These are phyloP conservation scores for Fusarium drepaniforme DNA, from an alignment of 2,329 filamentous ascomycete genomes.

Conservation along the genomic window DNA sequence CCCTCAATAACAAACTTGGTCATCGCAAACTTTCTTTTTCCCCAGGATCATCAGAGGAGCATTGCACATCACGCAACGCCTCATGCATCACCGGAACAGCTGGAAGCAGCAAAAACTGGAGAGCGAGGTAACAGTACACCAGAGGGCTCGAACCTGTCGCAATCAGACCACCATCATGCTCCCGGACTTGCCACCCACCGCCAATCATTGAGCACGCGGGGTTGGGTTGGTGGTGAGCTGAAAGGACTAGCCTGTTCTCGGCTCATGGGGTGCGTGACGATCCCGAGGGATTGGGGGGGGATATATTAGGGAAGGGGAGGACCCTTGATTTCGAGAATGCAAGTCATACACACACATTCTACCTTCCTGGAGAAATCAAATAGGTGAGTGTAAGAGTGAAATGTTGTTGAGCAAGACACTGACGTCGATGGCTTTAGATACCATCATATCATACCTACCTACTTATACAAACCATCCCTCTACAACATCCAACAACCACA, in stretches of 20 bases:
- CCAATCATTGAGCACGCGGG: conserved; percentile 4
- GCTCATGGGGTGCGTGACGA: neutral
- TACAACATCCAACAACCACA: neutral
- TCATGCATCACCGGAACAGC: neutral
- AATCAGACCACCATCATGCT: conserved; percentile 2
- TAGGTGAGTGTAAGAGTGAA: neutral
- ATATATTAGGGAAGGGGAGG: neutral
- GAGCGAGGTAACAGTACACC: no score
- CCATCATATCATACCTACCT: conserved; percentile 13
- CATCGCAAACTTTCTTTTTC: neutral
- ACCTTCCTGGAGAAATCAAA: neutral
- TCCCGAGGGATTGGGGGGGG: conserved; percentile 2
- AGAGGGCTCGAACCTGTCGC: neutral
- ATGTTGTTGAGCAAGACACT: conserved; percentile 3
- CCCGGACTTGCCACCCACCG: conserved; percentile 23
- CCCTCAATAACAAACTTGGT: neutral
- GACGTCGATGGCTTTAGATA: conserved; percentile 2
- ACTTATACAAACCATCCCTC: neutral
- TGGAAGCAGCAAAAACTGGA: neutral
- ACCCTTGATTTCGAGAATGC: conserved; percentile 4
- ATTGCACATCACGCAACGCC: conserved; percentile 4
- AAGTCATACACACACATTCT: neutral
- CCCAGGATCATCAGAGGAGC: neutral
- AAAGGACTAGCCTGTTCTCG: conserved; percentile 4
- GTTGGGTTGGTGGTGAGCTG: conserved; percentile 6